Conservation (phyloP, 805 yeast species). For the Kregervanrija fluxuum region DNA sequence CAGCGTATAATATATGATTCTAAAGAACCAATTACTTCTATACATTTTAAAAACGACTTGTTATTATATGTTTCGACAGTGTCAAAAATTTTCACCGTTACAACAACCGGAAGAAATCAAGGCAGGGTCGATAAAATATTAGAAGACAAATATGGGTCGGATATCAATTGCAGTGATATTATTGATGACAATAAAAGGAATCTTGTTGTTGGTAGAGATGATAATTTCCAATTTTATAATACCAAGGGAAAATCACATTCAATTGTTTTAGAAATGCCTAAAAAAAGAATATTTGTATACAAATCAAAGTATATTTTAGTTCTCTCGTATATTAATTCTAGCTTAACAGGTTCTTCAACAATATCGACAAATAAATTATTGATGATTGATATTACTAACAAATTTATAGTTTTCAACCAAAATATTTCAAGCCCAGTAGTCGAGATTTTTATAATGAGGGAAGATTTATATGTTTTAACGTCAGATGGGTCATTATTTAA, state of each 20-base stretch:
- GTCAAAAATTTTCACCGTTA: constrained; percentile 58
- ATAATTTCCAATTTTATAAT: constrained; percentile 58
- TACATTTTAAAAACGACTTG: constrained; percentile 50
- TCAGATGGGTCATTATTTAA: constrained; percentile 70
- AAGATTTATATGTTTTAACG: constrained; percentile 53
- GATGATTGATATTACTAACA: constrained; percentile 63
- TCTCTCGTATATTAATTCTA: constrained; percentile 35
- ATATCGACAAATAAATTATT: constrained; percentile 45
- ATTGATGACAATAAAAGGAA: constrained; percentile 17
- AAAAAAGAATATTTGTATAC: constrained; percentile 42
- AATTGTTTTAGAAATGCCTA: constrained; percentile 49
- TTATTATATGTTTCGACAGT: constrained; percentile 70
- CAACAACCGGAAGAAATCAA: constrained; percentile 72
- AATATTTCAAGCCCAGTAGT: constrained; percentile 60
- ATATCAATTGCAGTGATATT: constrained; percentile 40
- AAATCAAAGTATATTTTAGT: constrained; percentile 42
- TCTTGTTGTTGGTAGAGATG: constrained; percentile 58
- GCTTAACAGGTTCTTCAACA: constrained; percentile 19
- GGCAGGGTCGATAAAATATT: constrained; percentile 48
- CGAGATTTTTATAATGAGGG: constrained; percentile 51
- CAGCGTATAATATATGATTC: constrained; percentile 74
- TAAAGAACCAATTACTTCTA: constrained; percentile 73
- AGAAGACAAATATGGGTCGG: constrained; percentile 42
- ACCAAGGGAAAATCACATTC: constrained; percentile 46
- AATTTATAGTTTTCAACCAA: constrained; percentile 61